Evolutionary conservation across 2,329 filamentous ascomycete genomes (phyloP).

Genomic region (Sordariomycetes sp.): DNA sequence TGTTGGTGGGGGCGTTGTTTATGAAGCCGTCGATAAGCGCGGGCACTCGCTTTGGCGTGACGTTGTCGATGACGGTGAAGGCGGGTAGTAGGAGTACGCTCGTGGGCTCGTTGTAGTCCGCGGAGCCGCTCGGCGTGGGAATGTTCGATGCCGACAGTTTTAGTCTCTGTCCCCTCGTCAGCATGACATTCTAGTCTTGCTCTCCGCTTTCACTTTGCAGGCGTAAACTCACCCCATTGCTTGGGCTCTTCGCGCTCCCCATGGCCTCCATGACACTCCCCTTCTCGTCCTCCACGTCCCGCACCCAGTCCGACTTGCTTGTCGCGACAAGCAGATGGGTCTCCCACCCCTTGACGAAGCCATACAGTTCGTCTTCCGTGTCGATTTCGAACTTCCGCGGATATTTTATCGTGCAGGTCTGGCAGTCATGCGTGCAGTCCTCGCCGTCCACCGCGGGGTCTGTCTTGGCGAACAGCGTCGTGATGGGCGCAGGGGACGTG

Average conservation of each 20-base stretch:
- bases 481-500: slow-evolving; percentile 14
- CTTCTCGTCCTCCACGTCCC: slow-evolving; percentile 80
- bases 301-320: slow-evolving; percentile 91
- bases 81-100: slow-evolving; percentile 75
- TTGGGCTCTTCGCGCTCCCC: slow-evolving; percentile 43
- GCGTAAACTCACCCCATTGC: slow-evolving; percentile 51
- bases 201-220: neutral
- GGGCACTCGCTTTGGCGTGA: slow-evolving; percentile 64
- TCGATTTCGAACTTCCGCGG: slow-evolving; percentile 66
- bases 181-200: neutral
- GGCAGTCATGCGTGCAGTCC: slow-evolving; percentile 81
- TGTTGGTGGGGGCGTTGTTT: slow-evolving; percentile 63
- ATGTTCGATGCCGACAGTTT: slow-evolving; percentile 93
- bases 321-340: slow-evolving; percentile 89
- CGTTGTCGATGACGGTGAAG: slow-evolving; percentile 74
- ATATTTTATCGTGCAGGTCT: slow-evolving; percentile 67
- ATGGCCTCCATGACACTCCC: slow-evolving; percentile 76
- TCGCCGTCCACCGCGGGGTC: slow-evolving; percentile 73
- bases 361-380: slow-evolving; percentile 69
- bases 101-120: slow-evolving; percentile 58
- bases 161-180: slow-evolving; percentile 47
- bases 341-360: slow-evolving; percentile 74
- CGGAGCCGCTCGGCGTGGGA: slow-evolving; percentile 58
- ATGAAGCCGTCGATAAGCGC: slow-evolving; percentile 62
- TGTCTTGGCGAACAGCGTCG: slow-evolving; percentile 61